Conservation (phyloP, 768 basidiomycete species). For the Cystobasidiopsis lactophilus region DNA sequence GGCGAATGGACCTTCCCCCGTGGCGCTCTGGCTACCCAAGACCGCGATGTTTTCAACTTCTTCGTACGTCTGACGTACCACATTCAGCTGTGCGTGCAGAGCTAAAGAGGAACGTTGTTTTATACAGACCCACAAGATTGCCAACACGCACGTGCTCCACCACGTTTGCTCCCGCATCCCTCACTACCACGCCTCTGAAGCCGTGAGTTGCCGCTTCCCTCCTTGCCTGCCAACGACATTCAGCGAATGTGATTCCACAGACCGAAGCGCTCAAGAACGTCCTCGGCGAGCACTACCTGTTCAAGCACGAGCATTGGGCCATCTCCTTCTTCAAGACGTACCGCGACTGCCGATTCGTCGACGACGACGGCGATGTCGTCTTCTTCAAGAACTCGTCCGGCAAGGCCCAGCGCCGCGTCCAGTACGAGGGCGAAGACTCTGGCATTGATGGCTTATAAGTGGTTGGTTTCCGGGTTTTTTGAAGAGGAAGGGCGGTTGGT, state of each 20-base stretch:
- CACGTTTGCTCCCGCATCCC: constrained; percentile 81
- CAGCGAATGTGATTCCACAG: background rate
- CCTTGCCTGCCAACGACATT: background rate
- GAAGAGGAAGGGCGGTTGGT: too few relatives aligned
- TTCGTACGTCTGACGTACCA: constrained; percentile 49
- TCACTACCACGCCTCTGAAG: constrained; percentile 70
- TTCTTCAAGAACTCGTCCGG: constrained; percentile 80
- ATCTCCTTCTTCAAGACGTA: constrained; percentile 40
- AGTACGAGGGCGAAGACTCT: too few relatives aligned
- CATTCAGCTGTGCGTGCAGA: constrained; percentile 49
- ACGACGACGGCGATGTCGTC: constrained; percentile 72
- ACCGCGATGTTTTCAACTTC: constrained; percentile 37
- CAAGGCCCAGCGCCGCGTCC: constrained; percentile 43
- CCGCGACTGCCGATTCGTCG: constrained; percentile 50
- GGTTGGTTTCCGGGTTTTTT: too few relatives aligned
- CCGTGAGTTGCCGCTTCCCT: background rate
- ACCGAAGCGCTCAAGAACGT: constrained; percentile 58
- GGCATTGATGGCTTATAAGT: constrained; percentile 30
- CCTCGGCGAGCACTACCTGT: constrained; percentile 34
- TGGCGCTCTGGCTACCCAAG: constrained; percentile 77
- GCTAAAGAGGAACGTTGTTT: too few relatives aligned
- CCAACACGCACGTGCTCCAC: constrained; percentile 57
- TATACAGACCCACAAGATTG: background rate
- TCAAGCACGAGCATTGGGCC: constrained; percentile 28
- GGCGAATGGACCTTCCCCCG: constrained; percentile 81